These are phyloP conservation scores for Diaporthe vaccinii DNA, from an alignment of 2,329 filamentous ascomycete genomes.

Conservation along the genomic window DNA sequence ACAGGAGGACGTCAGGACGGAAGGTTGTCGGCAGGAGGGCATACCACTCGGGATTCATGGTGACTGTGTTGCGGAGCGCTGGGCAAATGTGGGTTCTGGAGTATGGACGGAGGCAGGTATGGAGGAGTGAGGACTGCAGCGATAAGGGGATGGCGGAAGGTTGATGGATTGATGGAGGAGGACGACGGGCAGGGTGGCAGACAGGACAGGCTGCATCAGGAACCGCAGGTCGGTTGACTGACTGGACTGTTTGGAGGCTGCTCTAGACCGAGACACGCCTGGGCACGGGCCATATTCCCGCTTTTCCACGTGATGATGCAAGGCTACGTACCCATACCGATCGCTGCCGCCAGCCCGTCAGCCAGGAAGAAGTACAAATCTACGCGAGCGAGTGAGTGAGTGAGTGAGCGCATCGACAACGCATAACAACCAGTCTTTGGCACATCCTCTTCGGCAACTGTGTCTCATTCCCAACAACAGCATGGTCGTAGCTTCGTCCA, in stretches of 20 bases:
- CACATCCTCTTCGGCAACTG: not conserved
- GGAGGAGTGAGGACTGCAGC: conserved; percentile 35
- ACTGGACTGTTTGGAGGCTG: conserved; percentile 26
- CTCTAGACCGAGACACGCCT: conserved; percentile 8
- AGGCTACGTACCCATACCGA: conserved; percentile 9
- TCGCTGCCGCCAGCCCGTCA: not conserved
- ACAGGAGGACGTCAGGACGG: conserved; percentile 40
- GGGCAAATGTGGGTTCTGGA: conserved; percentile 13
- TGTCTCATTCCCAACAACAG: no score
- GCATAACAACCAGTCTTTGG: not conserved
- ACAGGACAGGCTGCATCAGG: conserved; percentile 40
- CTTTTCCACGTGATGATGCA: conserved; percentile 31
- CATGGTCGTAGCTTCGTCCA: not conserved
- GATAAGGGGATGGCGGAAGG: conserved; percentile 36
- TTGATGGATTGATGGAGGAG: conserved; percentile 40
- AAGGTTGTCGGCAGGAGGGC: conserved; percentile 56
- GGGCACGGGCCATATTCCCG: conserved; percentile 24
- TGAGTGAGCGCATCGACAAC: not conserved
- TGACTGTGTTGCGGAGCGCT: conserved; percentile 56
- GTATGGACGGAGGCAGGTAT: conserved; percentile 36
- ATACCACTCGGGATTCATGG: conserved; percentile 94
- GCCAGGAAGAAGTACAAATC: not conserved
- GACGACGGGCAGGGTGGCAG: conserved; percentile 38
- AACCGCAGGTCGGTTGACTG: conserved; percentile 37
- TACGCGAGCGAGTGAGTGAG: no score